phyloP scores from a whole-genome alignment of 495 filamentous ascomycete species.

The Cudoniella acicularis region DNA sequence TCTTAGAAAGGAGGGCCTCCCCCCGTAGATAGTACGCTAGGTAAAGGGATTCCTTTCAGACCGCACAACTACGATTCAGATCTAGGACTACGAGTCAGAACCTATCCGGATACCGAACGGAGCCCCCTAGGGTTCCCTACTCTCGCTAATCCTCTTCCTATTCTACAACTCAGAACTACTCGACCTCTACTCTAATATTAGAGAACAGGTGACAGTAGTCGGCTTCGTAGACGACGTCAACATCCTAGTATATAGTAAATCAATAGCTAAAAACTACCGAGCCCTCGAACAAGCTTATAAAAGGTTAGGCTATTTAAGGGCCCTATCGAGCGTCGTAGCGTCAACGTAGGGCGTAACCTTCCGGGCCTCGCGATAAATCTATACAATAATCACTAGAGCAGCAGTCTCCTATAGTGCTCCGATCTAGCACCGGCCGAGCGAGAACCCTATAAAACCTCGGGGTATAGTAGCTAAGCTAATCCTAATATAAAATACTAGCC shows the following conservation, averaged over 20 bases:
- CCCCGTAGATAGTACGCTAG: slow-evolving; percentile 7
- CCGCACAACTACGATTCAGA: slow-evolving; percentile 6
- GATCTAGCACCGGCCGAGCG: background rate
- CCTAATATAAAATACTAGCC: background rate
- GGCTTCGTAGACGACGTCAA: slow-evolving; percentile 29
- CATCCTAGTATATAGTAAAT: slow-evolving; percentile 19
- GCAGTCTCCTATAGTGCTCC: background rate
- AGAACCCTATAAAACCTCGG: background rate
- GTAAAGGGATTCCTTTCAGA: slow-evolving; percentile 10
- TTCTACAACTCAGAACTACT: slow-evolving; percentile 33
- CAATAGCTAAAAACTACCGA: slow-evolving; percentile 21
- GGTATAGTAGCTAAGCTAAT: background rate
- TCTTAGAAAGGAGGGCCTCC: slow-evolving; percentile 6
- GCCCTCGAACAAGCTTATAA: slow-evolving; percentile 13
- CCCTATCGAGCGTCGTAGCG: background rate
- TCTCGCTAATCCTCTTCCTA: slow-evolving; percentile 33
- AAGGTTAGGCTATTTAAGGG: background rate
- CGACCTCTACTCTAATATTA: background rate
- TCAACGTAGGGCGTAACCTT: background rate
- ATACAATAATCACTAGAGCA: background rate
- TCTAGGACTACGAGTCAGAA: background rate
- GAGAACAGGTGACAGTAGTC: slow-evolving; percentile 5
- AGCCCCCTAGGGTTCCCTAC: slow-evolving; percentile 29
- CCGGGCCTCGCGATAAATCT: background rate
- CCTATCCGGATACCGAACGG: slow-evolving; percentile 5